Evolutionary conservation across 2,329 filamentous ascomycete species (phyloP), one percentile per base, ranked within the genome.

Genomic region (Gliomastix tumulicola): DNA sequence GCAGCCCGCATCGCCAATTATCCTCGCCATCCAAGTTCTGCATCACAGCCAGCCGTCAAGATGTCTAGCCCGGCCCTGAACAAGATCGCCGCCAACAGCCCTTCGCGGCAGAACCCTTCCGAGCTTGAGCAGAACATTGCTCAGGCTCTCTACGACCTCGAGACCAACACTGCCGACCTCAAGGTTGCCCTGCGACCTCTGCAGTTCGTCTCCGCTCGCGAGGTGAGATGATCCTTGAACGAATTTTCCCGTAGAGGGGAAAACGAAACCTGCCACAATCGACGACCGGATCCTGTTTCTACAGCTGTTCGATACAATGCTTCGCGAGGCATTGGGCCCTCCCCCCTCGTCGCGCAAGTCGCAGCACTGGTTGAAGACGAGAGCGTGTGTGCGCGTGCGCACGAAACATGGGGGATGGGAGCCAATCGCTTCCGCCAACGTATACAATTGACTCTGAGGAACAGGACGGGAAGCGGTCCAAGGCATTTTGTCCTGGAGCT

Each of bases 141-240:
- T 67, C 85, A 83, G 72, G 92, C 92, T 74, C 87, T 98, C 53
- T 94, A 84, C 78, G 92, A 98, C 65, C 87, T 98, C 72, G 92
- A 98, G 88, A 89, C 82, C 76, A 96, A 96, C 83, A 95, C 92
- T 64, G 77, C 88, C 68, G 92, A 98, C 74, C 86, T 98, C 74
- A 94, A 90, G 85, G 80, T 79, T 62, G 84, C 88, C 57, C 84
- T 98, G 65, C 84, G 92, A 65, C 92, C 92, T 69, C 83, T 98
- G 72, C 92, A 98, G 81, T 89, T 98, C 72, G 87, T 94, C 68
- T 94, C 87, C 74, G 92, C 92, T 67, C 88, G 89, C 71, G 92
- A 98, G 90, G 92, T 98, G 84, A 88, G 88, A 82, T 16, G 48
- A 21, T 21, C 50, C 59, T 47, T 59, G 52, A 55, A 51, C 45